Evolutionary conservation across 2,329 filamentous ascomycete species (phyloP), one percentile per base, ranked within the genome.

Genomic region (Lasiodiplodia citricola): DNA sequence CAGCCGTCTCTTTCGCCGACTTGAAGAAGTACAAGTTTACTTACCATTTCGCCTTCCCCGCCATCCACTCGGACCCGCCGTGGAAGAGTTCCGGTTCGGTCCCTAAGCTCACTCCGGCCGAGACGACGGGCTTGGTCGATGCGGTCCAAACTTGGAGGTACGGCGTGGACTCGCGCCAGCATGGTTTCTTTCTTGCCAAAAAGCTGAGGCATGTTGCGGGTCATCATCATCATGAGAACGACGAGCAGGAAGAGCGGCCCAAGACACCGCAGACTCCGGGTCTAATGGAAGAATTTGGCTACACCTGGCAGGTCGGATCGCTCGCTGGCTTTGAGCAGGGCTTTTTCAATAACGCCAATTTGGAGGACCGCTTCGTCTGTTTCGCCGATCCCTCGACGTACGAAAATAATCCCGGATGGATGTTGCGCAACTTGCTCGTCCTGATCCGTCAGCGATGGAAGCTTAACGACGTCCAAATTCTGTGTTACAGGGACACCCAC

Each of bases 31-130:
- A 98, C 83, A 93, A 91, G 71, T 97, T 98, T 78, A 93, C 91
- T n/a, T 98, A 98, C 81, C 97, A 96, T 90, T 98, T 98, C 80
- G 95, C 92, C 5, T 99, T 97, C 76, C 96, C 96, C 0, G 94
- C 95, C 18, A 86, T 99, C 55, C 94, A 97, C 78, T 97, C 95
- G 4, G 91, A 95, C 67, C 93, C 93, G 1, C 84, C 87, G 35
- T 99, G 96, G 96, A 90, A 88, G 73, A 56, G 37, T 10, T 71
- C 76, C 4, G 74, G 77, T 5, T 75, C 77, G 23, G 70, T 71
- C 3, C 74, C 84, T 2, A 80, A 80, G 60, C 81, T 98, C 58
- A 87, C 85, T 2, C 77, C 86, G 2, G 83, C 87, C 70, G 95
- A 98, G 79, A 95, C 91, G 69, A 90, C 90, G 2, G 86, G 88